Conservation (phyloP, 2,329 filamentous ascomycete genomes). For the Aspergillus sp. region DNA sequence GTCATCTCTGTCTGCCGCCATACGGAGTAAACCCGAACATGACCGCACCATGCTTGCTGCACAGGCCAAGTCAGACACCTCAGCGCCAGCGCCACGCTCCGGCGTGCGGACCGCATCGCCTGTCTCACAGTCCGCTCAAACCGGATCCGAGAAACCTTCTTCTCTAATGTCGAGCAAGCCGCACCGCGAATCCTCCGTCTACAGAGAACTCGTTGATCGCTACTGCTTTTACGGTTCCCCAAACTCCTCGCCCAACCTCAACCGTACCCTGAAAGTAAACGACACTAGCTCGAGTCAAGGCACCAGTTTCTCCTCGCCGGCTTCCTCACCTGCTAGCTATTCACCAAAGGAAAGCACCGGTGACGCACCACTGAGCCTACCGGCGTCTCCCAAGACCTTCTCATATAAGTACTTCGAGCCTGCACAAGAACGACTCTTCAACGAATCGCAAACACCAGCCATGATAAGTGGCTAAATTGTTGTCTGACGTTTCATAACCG, state of each 20-base stretch:
- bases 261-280: conserved; percentile 3
- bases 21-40: conserved; percentile 68
- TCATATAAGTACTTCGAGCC: conserved; percentile 49
- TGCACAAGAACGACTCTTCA: conserved; percentile 49
- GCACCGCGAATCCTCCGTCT: conserved; percentile 81
- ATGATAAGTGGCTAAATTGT: conserved; percentile 39
- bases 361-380: conserved; percentile 28
- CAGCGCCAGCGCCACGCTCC: conserved; percentile 15
- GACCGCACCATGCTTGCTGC: conserved; percentile 62
- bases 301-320: conserved; percentile 24
- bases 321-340: conserved; percentile 29
- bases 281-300: conserved; percentile 6
- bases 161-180: conserved; percentile 65
- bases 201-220: conserved; percentile 96
- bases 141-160: conserved; percentile 52
- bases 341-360: conserved; percentile 6
- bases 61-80: conserved; percentile 59
- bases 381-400: conserved; percentile 42
- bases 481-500: neutral
- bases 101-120: neutral
- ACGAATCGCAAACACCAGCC: conserved; percentile 52
- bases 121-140: conserved; percentile 18
- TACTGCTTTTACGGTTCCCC: conserved; percentile 82
- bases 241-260: conserved; percentile 37
- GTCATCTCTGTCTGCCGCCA: conserved; percentile 83